Evolutionary conservation across 1,139 yeast genomes (phyloP).

Genomic region (Barnettozyma hawaiiensis): DNA sequence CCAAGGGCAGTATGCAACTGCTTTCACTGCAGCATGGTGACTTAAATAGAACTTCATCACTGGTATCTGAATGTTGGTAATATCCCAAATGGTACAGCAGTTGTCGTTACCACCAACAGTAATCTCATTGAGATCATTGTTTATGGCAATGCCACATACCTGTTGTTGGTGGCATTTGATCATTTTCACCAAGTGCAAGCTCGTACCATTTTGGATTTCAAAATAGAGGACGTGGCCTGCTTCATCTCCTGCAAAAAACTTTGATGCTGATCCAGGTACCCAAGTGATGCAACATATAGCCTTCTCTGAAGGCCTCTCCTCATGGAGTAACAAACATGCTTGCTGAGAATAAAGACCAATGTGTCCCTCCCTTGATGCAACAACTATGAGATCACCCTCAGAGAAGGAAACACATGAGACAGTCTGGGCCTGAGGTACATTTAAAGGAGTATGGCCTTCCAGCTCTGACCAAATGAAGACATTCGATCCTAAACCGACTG

Average conservation of each 20-base stretch:
- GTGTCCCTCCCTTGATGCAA: conserved; percentile 55
- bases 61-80: conserved; percentile 39
- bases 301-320: conserved; percentile 28
- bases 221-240: conserved; percentile 52
- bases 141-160: conserved; percentile 63
- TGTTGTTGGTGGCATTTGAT: conserved; percentile 57
- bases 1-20: conserved; percentile 78
- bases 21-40: conserved; percentile 79
- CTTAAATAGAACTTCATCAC: conserved; percentile 40
- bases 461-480: conserved; percentile 64
- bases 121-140: conserved; percentile 40
- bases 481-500: conserved; percentile 61
- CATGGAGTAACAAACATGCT: conserved; percentile 25
- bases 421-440: conserved; percentile 31
- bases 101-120: conserved; percentile 78
- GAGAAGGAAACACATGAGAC: conserved; percentile 61
- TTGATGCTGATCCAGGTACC: conserved; percentile 39
- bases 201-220: conserved; percentile 26
- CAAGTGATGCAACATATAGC: conserved; percentile 61
- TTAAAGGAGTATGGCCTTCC: conserved; percentile 38
- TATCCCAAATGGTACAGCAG: conserved; percentile 62
- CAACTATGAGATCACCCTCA: conserved; percentile 40
- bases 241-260: conserved; percentile 64
- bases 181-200: conserved; percentile 24
- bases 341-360: conserved; percentile 38